phyloP scores from a whole-genome alignment of 371 early-diverging fungal species.

The Circinella minor region DNA sequence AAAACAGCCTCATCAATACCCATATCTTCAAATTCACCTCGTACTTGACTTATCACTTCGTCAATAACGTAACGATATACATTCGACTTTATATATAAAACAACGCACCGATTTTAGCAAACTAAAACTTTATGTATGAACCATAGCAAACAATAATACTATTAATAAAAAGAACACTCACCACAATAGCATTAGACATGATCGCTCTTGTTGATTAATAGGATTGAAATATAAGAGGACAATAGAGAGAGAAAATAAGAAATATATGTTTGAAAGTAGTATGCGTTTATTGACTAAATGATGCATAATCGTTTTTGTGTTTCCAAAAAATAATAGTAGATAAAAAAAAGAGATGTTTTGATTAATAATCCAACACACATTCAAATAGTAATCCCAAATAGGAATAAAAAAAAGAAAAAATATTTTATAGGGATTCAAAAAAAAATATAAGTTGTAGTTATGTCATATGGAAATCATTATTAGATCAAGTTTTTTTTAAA shows the following conservation, averaged over 20 bases:
- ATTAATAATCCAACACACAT: no score
- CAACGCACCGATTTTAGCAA: not conserved
- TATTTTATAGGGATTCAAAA: not conserved
- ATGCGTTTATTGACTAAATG: slow-evolving; percentile 1
- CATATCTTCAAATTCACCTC: slow-evolving; percentile 88
- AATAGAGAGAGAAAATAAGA: no score
- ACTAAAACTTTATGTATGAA: not conserved
- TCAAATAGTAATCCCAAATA: no score
- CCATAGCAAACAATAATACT: not conserved
- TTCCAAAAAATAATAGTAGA: no score
- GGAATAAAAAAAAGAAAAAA: no score
- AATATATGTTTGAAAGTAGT: no score
- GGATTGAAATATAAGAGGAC: not conserved
- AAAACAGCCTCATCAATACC: slow-evolving; percentile 90
- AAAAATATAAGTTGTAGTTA: not conserved
- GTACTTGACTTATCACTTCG: slow-evolving; percentile 91
- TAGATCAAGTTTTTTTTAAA: not conserved
- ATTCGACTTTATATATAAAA: slow-evolving; percentile 49
- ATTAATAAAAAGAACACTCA: slow-evolving; percentile 24
- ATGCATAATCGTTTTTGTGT: not conserved
- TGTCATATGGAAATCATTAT: not conserved
- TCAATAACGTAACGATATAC: slow-evolving; percentile 92
- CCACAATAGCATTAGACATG: slow-evolving; percentile 56
- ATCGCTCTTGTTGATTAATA: slow-evolving; percentile 14
- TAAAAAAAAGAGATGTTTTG: no score